Evolutionary conservation across 2,329 filamentous ascomycete genomes (phyloP), one percentile per base, ranked within the genome.

Genomic region (Pseudogymnoascus sp.): DNA sequence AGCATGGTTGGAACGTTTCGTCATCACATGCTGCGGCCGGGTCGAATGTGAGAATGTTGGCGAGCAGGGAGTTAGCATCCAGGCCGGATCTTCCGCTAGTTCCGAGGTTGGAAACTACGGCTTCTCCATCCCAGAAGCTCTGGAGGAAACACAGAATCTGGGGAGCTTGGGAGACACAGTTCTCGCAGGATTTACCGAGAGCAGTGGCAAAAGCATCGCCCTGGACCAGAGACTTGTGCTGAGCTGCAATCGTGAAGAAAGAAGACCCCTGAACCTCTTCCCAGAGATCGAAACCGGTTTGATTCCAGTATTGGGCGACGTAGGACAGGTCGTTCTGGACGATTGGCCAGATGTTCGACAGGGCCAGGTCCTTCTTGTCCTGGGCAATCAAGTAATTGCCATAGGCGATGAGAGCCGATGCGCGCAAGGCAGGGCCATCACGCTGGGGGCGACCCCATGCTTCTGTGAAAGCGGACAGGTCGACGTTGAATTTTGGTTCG

Each of bases 371-470:
- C 8, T 69, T 70, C 58, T 78, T 73, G 8, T 85, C 87, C 63
- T 89, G 87, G 38, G 75, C 76, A 58, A 91, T 75, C 33, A 93
- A 76, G 83, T 87, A 90, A 69, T 86, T 85, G 5, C 86, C 82
- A 70, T 92, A 94, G 0, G 79, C 78, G 60, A 89, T 86, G 68
- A 94, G 74, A 2, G 90, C 84, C 47, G 85, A 90, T 1, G 89
- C 89, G 58, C 90, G 81, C 39, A 94, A 80, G 16, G 90, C 84
- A 22, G 90, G 90, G 0, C 90, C 90, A 73, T 94, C 90, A 41
- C 87, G 81, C 74, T 94, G 90, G 11, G 90, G 90, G 18, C 90
- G 84, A 28, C 88, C 89, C 90, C 90, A 93, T 4, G 75, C 60
- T 12, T 70, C 86, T 2, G 83, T 88, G 71, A 84, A 92, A 6